phyloP scores from a whole-genome alignment of 2,329 filamentous ascomycete species.

The Bipolaris victoriae region DNA sequence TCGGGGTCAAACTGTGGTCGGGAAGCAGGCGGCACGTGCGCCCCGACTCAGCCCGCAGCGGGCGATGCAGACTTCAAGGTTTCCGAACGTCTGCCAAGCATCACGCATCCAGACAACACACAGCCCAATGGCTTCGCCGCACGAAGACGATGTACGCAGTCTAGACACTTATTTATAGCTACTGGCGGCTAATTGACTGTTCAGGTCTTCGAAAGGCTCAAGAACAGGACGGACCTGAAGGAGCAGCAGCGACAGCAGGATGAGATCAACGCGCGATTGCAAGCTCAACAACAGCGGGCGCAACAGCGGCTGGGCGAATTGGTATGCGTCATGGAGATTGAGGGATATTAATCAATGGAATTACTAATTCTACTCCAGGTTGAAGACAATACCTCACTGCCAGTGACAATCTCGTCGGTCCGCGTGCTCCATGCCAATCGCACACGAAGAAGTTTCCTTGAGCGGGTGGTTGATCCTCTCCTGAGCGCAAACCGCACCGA shows the following conservation, averaged over 20 bases:
- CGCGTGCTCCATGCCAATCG: constrained; percentile 81
- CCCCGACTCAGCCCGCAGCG: constrained; percentile 9
- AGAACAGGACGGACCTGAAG: constrained; percentile 64
- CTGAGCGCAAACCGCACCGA: constrained; percentile 70
- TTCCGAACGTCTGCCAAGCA: constrained; percentile 34
- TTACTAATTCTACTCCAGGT: constrained; percentile 59
- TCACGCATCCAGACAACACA: constrained; percentile 33
- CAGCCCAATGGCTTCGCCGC: constrained; percentile 51
- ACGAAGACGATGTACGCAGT: constrained; percentile 55
- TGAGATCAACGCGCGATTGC: constrained; percentile 64
- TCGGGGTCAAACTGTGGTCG: constrained; percentile 6
- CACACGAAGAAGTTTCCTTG: constrained; percentile 83
- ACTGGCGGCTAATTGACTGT: constrained; percentile 20
- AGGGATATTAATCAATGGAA: background rate
- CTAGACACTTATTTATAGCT: background rate
- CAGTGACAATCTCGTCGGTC: constrained; percentile 85
- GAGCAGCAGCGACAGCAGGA: constrained; percentile 65
- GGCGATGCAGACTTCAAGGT: constrained; percentile 20
- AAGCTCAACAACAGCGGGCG: constrained; percentile 65
- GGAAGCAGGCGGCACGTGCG: constrained; percentile 24
- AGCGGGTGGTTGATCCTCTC: constrained; percentile 79
- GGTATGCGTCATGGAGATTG: constrained; percentile 54
- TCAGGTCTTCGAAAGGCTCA: constrained; percentile 66
- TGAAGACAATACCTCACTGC: constrained; percentile 81
- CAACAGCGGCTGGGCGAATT: constrained; percentile 69